Conservation (phyloP, 169 alveolate genomes). For the Cryptosporidium felis region DNA sequence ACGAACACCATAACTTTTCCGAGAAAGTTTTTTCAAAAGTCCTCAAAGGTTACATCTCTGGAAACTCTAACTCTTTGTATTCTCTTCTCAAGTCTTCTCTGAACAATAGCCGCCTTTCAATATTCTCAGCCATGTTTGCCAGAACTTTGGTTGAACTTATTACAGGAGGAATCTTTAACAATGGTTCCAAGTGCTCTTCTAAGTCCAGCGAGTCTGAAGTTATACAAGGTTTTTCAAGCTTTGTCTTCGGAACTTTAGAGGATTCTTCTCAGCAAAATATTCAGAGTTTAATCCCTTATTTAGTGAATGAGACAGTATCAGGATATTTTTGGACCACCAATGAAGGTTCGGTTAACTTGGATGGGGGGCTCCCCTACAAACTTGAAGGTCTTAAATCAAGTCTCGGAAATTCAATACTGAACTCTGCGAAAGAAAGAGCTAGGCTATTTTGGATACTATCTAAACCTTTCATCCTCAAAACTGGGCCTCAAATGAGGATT, state of each 20-base stretch:
- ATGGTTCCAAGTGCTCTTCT: no score
- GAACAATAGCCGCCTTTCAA: slow-evolving; percentile 7
- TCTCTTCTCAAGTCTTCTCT: slow-evolving; percentile 37
- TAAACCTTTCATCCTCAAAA: slow-evolving; percentile 3
- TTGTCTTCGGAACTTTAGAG: slow-evolving; percentile 10
- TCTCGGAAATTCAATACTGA: not conserved
- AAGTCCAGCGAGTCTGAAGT: not conserved
- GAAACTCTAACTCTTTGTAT: not conserved
- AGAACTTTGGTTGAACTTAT: slow-evolving; percentile 29
- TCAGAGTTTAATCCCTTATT: not conserved
- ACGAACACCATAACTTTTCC: not conserved
- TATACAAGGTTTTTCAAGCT: slow-evolving; percentile 7
- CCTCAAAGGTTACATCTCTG: not conserved
- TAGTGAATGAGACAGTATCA: not conserved
- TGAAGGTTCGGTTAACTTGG: not conserved
- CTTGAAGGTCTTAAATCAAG: not conserved
- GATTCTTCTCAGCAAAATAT: not conserved
- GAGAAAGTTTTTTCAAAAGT: not conserved
- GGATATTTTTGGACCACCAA: slow-evolving; percentile 37
- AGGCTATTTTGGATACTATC: slow-evolving; percentile 25
- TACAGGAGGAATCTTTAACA: slow-evolving; percentile 1
- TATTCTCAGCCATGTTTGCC: slow-evolving; percentile 13
- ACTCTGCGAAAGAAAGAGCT: not conserved
- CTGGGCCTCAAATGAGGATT: slow-evolving; percentile 7
- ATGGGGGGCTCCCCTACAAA: no score